phyloP scores from a whole-genome alignment of 495 filamentous ascomycete species.

The Trichoderma virens region DNA sequence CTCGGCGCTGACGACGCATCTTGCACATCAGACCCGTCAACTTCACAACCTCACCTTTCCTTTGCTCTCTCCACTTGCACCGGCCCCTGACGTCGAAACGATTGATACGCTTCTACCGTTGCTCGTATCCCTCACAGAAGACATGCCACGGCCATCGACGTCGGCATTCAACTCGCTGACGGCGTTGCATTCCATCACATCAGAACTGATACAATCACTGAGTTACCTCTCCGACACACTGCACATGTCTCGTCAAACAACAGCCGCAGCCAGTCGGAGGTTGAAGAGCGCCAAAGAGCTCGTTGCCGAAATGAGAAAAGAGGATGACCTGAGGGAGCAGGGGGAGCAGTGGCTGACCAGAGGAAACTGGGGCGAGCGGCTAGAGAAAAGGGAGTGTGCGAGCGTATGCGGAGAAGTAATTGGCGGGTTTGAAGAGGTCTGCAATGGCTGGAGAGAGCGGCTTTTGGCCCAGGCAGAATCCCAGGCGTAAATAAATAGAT shows the following conservation, averaged over 20 bases:
- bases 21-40: slow-evolving; percentile 74
- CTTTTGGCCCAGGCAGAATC: slow-evolving; percentile 41
- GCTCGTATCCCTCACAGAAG: slow-evolving; percentile 47
- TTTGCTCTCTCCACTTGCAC: slow-evolving; percentile 51
- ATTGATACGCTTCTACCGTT: slow-evolving; percentile 61
- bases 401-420: slow-evolving; percentile 76
- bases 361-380: slow-evolving; percentile 70
- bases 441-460: slow-evolving; percentile 48
- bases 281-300: slow-evolving; percentile 70
- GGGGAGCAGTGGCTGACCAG: slow-evolving; percentile 71
- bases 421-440: slow-evolving; percentile 83
- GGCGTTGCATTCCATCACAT: slow-evolving; percentile 57
- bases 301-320: slow-evolving; percentile 72
- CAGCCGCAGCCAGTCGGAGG: slow-evolving; percentile 65
- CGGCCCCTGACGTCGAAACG: slow-evolving; percentile 47
- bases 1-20: slow-evolving; percentile 72
- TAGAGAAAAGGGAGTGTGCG: slow-evolving; percentile 68
- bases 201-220: slow-evolving; percentile 71
- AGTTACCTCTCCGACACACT: slow-evolving; percentile 83
- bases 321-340: slow-evolving; percentile 73
- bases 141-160: slow-evolving; percentile 46
- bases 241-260: slow-evolving; percentile 88
- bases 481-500: not conserved
- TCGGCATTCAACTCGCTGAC: slow-evolving; percentile 48
- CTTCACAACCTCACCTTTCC: slow-evolving; percentile 74